Conservation (phyloP, 345 rosid genomes). For the Moricandia moricandioides region DNA sequence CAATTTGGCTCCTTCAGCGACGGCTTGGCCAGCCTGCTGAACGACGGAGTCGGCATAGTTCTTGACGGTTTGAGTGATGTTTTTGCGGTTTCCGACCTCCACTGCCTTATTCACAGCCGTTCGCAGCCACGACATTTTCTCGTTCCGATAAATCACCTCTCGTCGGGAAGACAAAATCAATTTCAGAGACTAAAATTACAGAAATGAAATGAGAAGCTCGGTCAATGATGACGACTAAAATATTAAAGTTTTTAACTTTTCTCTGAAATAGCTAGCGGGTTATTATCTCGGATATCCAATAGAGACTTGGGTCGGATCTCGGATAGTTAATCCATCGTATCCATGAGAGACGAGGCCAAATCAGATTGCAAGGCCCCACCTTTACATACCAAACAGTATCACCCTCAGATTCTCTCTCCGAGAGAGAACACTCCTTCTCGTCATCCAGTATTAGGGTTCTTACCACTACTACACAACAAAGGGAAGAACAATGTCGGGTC, state of each 20-base stretch:
- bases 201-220: constrained; percentile 20
- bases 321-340: constrained; percentile 16
- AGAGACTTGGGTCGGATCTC: constrained; percentile 18
- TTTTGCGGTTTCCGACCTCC: constrained; percentile 91
- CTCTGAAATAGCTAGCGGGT: neutral
- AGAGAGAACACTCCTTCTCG: neutral
- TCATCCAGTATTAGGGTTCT: neutral
- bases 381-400: neutral
- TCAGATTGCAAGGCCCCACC: neutral
- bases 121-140: constrained; percentile 74
- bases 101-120: constrained; percentile 92
- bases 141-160: constrained; percentile 14
- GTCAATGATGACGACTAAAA: constrained; percentile 18
- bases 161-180: constrained; percentile 12
- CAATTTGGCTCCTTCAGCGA: constrained; percentile 94
- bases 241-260: neutral
- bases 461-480: neutral
- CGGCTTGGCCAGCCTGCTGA: constrained; percentile 96
- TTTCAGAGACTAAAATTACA: constrained; percentile 2
- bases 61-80: constrained; percentile 82
- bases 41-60: constrained; percentile 94
- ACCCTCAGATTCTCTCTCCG: neutral
- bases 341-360: neutral
- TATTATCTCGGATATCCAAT: neutral
- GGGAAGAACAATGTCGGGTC: constrained; percentile 49